Base-by-base conservation (phyloP, 306 rosid species). In the Urtica urens region DNA sequence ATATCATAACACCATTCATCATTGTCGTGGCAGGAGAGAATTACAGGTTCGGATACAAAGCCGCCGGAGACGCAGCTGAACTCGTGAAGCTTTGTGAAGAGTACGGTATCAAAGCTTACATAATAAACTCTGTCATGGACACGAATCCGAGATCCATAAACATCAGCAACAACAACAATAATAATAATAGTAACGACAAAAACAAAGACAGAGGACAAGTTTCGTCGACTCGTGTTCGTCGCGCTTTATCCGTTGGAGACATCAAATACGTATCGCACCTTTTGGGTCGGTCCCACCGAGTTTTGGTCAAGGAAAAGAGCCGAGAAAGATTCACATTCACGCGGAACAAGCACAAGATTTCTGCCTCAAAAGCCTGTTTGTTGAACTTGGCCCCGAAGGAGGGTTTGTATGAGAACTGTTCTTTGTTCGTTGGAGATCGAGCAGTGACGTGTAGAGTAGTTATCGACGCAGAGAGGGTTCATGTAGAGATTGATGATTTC, bases 11-110 rank as follows among this genome's bases (percentile, higher is more conserved):
- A n/a, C n/a, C n/a, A n/a, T n/a, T n/a, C n/a, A n/a, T n/a, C n/a
- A n/a, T n/a, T n/a, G n/a, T 70, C 67, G 21, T 71, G 72, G 68
- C 73, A 84, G 94, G 95, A 55, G 87, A 90, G 65, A 90, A 86
- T 67, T 90, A 90, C 63, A 73, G 94, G 55, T 90, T 90, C 57
- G 99, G 99, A 60, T 90, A 90, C 46, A 90, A 76, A 77, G 99
- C 99, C 44, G 79, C 87, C 16, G 94, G 95, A 40, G 85, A 90
- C 65, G 81, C 95, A 24, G 40, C 57, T 6, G 92, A 90, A 55
- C 58, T 90, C 49, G 78, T 77, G 62, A 85, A 65, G 76, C 57
- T 90, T 45, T 85, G 99, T 50, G 79, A 73, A 38, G 99, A 79
- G 66, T 72, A 72, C 55, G 87, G 94, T 38, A 51, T 81, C 54